Base-by-base conservation (phyloP, 495 filamentous ascomycete species). In the Durotheca rogersii region DNA sequence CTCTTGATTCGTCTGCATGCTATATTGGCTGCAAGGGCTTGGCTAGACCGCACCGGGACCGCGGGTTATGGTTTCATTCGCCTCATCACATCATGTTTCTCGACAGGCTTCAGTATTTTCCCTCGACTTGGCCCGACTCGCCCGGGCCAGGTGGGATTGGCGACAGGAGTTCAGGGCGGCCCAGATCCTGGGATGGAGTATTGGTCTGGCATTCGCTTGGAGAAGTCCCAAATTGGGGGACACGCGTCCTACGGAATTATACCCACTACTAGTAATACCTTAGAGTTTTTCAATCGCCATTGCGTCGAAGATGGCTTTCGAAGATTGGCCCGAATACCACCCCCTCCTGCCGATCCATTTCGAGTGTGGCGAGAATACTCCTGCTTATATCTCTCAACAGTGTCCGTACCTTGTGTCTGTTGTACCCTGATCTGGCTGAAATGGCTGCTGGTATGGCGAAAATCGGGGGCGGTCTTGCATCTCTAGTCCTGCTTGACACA, bases 211-310 rank as follows among this genome's bases (percentile, higher is more conserved):
- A 50, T 53, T 50, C 45, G 41, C 49, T 30, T 45, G 27, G 31
- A 18, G 40, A 46, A 31, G 25, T 46, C 40, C 50, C 45, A 46
- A 50, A 53, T 50, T 53, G 56, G 36, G 44, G 50, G 56, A 49
- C 56, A 53, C 56, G 56, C 50, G 56, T 59, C 46, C 56, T 36
- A 53, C 46, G 34, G 44, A 59, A 59, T 59, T 59, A 59, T 59
- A 59, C 56, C 56, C 56, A 53, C 56, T 53, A 53, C 40, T 59
- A 59, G 51, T 59, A n/a, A 59, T 59, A 59, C 16, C 1, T 49
- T 50, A 39, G 21, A 46, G 11, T 39, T 49, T 46, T 18, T 34
- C 34, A 21, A 30, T 27, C 29, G 21, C 4, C 14, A 30, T 19
- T n/a, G 18, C 32, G 12, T 39, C 34, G 27, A n/a, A n/a, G n/a